Evolutionary conservation across 2,329 filamentous ascomycete genomes (phyloP).

Genomic region (Didymellaceae sp.): DNA sequence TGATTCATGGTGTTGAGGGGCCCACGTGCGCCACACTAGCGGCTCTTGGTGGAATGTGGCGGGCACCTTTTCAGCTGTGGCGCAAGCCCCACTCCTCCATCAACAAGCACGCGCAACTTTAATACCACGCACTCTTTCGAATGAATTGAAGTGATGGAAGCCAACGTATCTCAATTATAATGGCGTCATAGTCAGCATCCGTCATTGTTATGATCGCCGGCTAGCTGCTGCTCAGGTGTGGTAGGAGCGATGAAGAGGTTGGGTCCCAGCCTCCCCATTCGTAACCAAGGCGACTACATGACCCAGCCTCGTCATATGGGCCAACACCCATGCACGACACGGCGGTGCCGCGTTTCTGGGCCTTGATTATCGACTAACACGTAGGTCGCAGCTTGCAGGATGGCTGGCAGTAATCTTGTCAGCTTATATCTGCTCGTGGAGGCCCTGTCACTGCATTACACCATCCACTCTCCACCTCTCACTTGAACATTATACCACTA

Average conservation of each 20-base stretch:
- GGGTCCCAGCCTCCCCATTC: constrained; percentile 36
- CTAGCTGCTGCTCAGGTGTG: constrained; percentile 16
- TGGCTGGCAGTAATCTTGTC: constrained; percentile 45
- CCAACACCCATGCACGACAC: constrained; percentile 36
- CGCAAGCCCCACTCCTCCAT: neutral
- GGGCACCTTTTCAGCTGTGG: constrained; percentile 1
- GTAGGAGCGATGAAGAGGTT: constrained; percentile 31
- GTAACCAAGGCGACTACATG: constrained; percentile 1
- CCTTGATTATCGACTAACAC: constrained; percentile 29
- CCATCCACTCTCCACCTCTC: constrained; percentile 27
- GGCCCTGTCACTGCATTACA: constrained; percentile 27
- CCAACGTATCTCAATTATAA: neutral
- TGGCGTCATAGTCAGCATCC: constrained; percentile 9
- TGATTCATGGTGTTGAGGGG: constrained; percentile 32
- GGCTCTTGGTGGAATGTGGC: constrained; percentile 1
- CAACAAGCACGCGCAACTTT: constrained; percentile 1
- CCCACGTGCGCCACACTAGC: neutral
- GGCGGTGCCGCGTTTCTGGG: constrained; percentile 29
- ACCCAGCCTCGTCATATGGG: constrained; percentile 43
- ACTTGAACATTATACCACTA: constrained; percentile 1
- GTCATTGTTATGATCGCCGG: constrained; percentile 11
- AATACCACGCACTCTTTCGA: neutral
- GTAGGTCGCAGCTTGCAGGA: constrained; percentile 36
- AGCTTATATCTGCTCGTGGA: constrained; percentile 29
- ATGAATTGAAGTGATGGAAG: neutral